These are phyloP conservation scores for Lithospermum erythrorhizon DNA, from an alignment of 257 asterid species.

Conservation along the genomic window DNA sequence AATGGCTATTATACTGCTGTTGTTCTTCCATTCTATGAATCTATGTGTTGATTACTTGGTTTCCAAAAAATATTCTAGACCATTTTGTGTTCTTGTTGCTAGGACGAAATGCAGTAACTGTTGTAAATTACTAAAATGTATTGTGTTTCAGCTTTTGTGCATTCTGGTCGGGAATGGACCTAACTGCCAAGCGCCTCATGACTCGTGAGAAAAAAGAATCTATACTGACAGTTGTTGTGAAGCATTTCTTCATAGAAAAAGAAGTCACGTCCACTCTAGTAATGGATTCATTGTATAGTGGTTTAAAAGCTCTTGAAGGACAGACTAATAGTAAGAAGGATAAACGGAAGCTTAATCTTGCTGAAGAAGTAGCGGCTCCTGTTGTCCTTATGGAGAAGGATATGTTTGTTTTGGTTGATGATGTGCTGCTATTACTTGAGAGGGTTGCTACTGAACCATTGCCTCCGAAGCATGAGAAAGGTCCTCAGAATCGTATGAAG, in stretches of 20 bases:
- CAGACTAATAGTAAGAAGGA: slow-evolving; percentile 56
- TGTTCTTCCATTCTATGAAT: neutral
- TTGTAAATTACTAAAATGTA: too few relatives aligned
- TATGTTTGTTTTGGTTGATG: slow-evolving; percentile 70
- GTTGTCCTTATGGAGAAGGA: slow-evolving; percentile 59
- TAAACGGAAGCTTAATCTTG: slow-evolving; percentile 40
- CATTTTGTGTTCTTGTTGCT: neutral
- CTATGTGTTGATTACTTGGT: too few relatives aligned
- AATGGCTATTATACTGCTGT: slow-evolving; percentile 6
- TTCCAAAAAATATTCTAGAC: neutral
- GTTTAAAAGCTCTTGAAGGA: slow-evolving; percentile 83
- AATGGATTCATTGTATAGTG: slow-evolving; percentile 92
- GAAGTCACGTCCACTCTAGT: slow-evolving; percentile 95
- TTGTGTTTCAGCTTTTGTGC: slow-evolving; percentile 60
- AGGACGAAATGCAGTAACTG: too few relatives aligned
- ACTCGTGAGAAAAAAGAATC: slow-evolving; percentile 64
- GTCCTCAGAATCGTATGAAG: slow-evolving; percentile 90
- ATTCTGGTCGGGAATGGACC: slow-evolving; percentile 83
- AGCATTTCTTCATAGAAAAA: slow-evolving; percentile 82
- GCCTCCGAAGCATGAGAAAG: slow-evolving; percentile 95
- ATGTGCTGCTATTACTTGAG: slow-evolving; percentile 71
- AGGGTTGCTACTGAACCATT: slow-evolving; percentile 83
- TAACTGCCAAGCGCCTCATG: slow-evolving; percentile 50
- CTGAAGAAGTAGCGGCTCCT: slow-evolving; percentile 53
- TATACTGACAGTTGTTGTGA: slow-evolving; percentile 70